phyloP scores from a whole-genome alignment of 2,329 filamentous ascomycete genomes.

The Leptoxyphium fumago region DNA sequence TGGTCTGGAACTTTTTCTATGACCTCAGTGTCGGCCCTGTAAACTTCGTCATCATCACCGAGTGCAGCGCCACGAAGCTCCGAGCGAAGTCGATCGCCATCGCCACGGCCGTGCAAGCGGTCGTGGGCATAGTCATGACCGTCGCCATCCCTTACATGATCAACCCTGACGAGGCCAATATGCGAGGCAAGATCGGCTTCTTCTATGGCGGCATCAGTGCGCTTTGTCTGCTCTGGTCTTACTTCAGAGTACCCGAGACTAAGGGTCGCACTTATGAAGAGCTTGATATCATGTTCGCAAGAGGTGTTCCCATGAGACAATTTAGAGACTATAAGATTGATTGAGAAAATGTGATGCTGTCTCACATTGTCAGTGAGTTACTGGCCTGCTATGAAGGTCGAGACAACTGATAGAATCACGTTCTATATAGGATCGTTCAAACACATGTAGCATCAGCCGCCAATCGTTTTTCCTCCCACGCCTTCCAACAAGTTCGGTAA shows the following conservation, averaged over 20 bases:
- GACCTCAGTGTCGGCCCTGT: slow-evolving; percentile 24
- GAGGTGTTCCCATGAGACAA: slow-evolving; percentile 20
- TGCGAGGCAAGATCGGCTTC: slow-evolving; percentile 28
- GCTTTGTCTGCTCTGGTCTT: slow-evolving; percentile 23
- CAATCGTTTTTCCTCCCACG: too few relatives aligned
- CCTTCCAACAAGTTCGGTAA: too few relatives aligned
- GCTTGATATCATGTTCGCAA: slow-evolving; percentile 28
- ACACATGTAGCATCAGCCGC: too few relatives aligned
- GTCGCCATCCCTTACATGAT: slow-evolving; percentile 28
- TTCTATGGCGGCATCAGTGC: slow-evolving; percentile 24
- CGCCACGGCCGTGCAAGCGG: slow-evolving; percentile 26
- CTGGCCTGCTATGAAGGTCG: too few relatives aligned
- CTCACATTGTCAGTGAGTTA: too few relatives aligned
- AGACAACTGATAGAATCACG: too few relatives aligned
- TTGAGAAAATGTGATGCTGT: neutral
- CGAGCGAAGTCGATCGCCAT: slow-evolving; percentile 24
- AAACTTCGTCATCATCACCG: slow-evolving; percentile 25
- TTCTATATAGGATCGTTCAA: too few relatives aligned
- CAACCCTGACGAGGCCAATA: slow-evolving; percentile 26
- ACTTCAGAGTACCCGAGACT: slow-evolving; percentile 26
- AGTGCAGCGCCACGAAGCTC: slow-evolving; percentile 24
- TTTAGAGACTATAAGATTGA: slow-evolving; percentile 18
- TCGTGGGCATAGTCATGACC: slow-evolving; percentile 25
- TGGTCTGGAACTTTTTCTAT: slow-evolving; percentile 23
- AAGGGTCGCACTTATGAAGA: slow-evolving; percentile 28